A percentile compares a stretch with the other conserved stretches of the same genome.
Conservation (phyloP, 805 yeast genomes). For the Teunomyces barrocoloradensis region DNA sequence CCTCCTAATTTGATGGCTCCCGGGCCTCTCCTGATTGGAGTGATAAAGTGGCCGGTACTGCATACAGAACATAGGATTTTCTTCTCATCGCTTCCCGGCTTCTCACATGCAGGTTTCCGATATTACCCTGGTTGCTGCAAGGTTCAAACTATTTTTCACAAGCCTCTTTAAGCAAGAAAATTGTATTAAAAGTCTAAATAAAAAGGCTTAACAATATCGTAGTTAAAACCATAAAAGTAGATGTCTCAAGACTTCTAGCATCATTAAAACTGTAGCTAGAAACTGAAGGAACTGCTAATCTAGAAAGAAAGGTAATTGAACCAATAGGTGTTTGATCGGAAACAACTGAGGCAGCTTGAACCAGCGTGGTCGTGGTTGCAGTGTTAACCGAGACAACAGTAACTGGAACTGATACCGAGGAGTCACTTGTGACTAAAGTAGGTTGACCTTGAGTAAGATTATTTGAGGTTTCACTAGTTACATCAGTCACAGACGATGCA, state of each 20-base stretch:
- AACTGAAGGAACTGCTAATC: not conserved
- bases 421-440: no score
- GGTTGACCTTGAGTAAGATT: no score
- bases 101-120: not conserved
- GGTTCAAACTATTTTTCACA: no score
- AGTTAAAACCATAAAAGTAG: not conserved
- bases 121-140: not conserved
- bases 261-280: not conserved
- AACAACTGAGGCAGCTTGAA: not conserved
- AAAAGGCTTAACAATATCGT: not conserved
- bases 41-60: not conserved
- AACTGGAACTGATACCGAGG: no score
- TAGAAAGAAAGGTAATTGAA: not conserved
- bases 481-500: no score
- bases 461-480: no score
- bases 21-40: not conserved
- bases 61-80: not conserved
- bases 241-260: not conserved
- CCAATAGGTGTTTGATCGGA: not conserved
- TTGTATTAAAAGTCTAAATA: not conserved
- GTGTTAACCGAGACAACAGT: no score
- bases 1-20: constrained; percentile 1
- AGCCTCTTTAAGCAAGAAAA: no score
- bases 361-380: not conserved
- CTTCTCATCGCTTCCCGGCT: not conserved